Evolutionary conservation across 1,284 basidiomycete genomes (phyloP), one percentile per base, ranked within the genome.

Genomic region (Leccinum cinnamomeum): DNA sequence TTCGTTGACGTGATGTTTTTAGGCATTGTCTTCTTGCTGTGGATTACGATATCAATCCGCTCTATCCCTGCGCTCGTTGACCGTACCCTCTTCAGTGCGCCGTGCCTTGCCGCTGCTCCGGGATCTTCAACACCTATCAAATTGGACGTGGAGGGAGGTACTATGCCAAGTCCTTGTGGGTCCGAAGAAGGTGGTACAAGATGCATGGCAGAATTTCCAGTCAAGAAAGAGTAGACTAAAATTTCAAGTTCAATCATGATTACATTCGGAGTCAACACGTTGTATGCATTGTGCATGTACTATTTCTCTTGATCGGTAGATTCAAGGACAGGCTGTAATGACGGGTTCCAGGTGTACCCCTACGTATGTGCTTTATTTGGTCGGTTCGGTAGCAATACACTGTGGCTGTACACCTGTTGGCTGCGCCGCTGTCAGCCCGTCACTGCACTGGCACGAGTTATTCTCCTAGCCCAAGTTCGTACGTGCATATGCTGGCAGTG

Each of bases 11-110:
- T n/a, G 14, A 5, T 56, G 4, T 33, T 11, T 11, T 7, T 59
- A 75, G 79, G 68, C 2, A 64, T 82, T 58, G 82, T 83, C 5
- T 77, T 82, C 59, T 12, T 79, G 5, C 65, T 85, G 33, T 87
- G 84, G 83, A 11, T 77, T 7, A 71, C 74, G 61, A 76, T 85
- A 44, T 76, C 77, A 39, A 37, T 73, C 7, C 72, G 78, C 57
- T 81, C 79, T 14, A 70, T 80, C 7, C 79, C 78, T 55, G 76
- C 78, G 8, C 67, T 77, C 59, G 70, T 78, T n/a, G 77, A 81
- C 62, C 78, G 82, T 12, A 75, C 77, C 23, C 73, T 84, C 48
- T 83, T 83, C 69, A 74, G 70, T 39, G 80, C 81, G 5, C 79
- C 80, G 1, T 81, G 76, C 58, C 65, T 78, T 53, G 69, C 65